Conservation (phyloP, 768 basidiomycete species). For the Daedaleopsis nitida region DNA sequence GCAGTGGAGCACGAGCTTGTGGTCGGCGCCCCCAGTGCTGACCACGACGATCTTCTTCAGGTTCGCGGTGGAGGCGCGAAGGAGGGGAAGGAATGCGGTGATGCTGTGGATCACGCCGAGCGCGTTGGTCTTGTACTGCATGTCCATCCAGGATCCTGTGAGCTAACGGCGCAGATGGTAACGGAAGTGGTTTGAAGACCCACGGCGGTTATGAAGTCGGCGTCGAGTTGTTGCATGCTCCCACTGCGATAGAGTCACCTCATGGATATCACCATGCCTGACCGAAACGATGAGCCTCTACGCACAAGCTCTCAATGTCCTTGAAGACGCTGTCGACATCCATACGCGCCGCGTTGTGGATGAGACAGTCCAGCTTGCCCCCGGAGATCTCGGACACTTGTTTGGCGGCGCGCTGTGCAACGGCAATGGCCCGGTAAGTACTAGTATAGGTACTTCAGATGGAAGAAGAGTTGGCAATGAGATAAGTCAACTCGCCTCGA, state of each 20-base stretch:
- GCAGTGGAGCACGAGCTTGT: constrained; percentile 24
- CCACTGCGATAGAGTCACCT: background rate
- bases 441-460: too few relatives aligned
- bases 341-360: constrained; percentile 37
- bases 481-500: constrained; percentile 29
- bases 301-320: constrained; percentile 28
- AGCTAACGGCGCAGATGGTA: too few relatives aligned
- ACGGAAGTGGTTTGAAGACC: too few relatives aligned
- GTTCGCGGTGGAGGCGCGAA: constrained; percentile 36
- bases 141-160: too few relatives aligned
- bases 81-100: constrained; percentile 18
- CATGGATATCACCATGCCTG: too few relatives aligned
- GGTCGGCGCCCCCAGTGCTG: constrained; percentile 33
- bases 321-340: constrained; percentile 7
- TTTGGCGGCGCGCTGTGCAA: constrained; percentile 23
- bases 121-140: constrained; percentile 31
- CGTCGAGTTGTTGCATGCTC: constrained; percentile 14
- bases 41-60: constrained; percentile 39
- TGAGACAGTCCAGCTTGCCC: constrained; percentile 35
- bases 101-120: constrained; percentile 28
- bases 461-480: background rate
- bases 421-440: too few relatives aligned
- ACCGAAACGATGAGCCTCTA: background rate
- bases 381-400: constrained; percentile 28
- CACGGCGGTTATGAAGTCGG: constrained; percentile 14